Evolutionary conservation across 257 asterid species (phyloP), one percentile per base, ranked within the genome.

Genomic region (Osmanthus fragrans): DNA sequence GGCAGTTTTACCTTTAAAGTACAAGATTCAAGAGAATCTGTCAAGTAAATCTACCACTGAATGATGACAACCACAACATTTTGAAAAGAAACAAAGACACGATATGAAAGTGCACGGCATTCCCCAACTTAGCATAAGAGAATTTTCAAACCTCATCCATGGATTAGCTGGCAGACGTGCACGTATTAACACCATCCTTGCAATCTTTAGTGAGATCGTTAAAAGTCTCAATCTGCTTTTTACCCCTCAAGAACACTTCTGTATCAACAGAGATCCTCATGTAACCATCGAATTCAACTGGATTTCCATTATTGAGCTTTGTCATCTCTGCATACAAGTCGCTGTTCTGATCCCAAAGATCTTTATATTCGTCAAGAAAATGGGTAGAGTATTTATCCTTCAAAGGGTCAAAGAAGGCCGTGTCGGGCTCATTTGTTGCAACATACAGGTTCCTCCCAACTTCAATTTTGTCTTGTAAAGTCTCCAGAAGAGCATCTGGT

Each of bases 231-330:
- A 86, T 84, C 80, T 90, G 92, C 82, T 82, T 84, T 58, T 89
- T 88, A 63, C 87, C 92, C 87, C 90, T 82, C 83, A 86, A 79
- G 86, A 90, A 90, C 67, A 88, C 96, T 73, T 89, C 93, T 7
- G 89, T 86, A 77, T 90, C 93, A 32, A 88, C 96, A 0, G 89
- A 80, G n/a, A 82, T 72, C 82, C 90, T 84, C 96, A 89, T 90
- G 82, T 90, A 90, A 33, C 93, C 91, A 70, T 90, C 96, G 33
- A 90, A 90, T 78, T 87, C 93, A 39, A 88, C 93, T 0, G 90
- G 86, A 29, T 74, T 81, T 5, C 93, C 92, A 4, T 82, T 88
- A 68, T 87, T 87, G 70, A 90, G 88, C 86, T 86, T 90, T 3
- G 76, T 83, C 86, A 67, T 90, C 82, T 90, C 93, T 33, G 77